Percentiles rank a stretch among this genome's conserved stretches.
Conservation (phyloP, 1,139 yeast genomes). For the Pichia sp. region DNA sequence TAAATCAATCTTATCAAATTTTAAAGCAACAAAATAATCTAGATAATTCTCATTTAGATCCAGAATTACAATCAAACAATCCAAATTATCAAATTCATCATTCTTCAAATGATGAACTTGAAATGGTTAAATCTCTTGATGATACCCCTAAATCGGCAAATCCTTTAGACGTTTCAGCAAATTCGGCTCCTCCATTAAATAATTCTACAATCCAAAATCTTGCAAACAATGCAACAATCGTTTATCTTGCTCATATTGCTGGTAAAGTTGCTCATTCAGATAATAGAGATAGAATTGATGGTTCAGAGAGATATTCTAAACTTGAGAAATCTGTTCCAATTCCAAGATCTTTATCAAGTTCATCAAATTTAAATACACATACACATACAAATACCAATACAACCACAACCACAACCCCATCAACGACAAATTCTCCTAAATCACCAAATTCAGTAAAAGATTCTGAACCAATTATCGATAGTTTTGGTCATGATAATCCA, state of each 20-base stretch:
- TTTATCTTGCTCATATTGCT: constrained; percentile 68
- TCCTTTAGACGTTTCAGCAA: constrained; percentile 1
- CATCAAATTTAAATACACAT: background rate
- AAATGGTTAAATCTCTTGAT: background rate
- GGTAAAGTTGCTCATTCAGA: constrained; percentile 65
- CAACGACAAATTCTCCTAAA: constrained; percentile 2
- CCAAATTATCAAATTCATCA: background rate
- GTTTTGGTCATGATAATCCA: constrained; percentile 23
- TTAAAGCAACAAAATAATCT: too few relatives aligned
- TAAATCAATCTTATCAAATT: background rate
- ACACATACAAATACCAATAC: constrained; percentile 1
- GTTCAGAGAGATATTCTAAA: constrained; percentile 46
- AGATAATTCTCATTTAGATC: background rate
- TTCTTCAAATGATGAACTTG: background rate
- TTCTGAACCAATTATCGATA: constrained; percentile 18
- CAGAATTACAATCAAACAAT: background rate
- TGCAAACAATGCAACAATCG: constrained; percentile 39
- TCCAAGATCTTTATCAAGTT: constrained; percentile 8
- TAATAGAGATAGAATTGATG: constrained; percentile 61
- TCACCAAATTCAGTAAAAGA: constrained; percentile 2
- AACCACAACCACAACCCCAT: background rate
- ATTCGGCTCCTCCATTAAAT: constrained; percentile 5
- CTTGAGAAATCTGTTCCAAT: constrained; percentile 28
- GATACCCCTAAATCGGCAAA: background rate
- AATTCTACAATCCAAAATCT: constrained; percentile 11